Evolutionary conservation across 139 green algal genomes (phyloP), one percentile per base, ranked within the genome.

Genomic region (Chlorella sp.): DNA sequence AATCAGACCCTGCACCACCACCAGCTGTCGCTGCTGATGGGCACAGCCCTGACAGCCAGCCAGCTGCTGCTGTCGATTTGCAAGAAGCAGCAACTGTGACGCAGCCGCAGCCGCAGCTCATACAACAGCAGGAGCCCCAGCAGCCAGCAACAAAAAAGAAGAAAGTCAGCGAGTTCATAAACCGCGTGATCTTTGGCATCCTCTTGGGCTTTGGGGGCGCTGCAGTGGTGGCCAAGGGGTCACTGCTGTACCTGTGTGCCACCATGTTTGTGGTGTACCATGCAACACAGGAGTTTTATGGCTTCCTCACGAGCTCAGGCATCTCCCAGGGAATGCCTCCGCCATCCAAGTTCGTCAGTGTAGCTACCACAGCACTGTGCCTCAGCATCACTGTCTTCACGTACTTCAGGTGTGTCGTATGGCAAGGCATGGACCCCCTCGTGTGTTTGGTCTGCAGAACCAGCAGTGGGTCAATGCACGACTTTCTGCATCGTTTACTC

Each of bases 201-300:
- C 49, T 91, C 10, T 61, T 94, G 29, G 89, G 87, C 31, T 35
- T 87, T 1, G 63, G 42, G 14, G 87, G 78, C 17, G 88, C 80
- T 2, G 84, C 80, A 6, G 72, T 92, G 22, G 89, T 94, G 31
- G n/a, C 82, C 27, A 74, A 74, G 35, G 89, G 90, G 17, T 78
- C 78, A 70, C 49, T 87, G 24, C 88, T 84, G 17, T 89, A 82
- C 35, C 74, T 87, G 0, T 80, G 34, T 27, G 59, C 80, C 23
- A 65, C 79, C 30, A 83, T 89, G 70, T 82, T 96, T 29, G 79
- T 92, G 14, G 75, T 80, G 0, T 95, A 88, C 77, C 89, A 95
- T 31, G 83, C 84, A 3, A 88, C 87, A 0, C 83, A 72, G 34
- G 89, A 94, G 70, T 93, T 87, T 72, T 88, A 83, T 35, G 86